phyloP scores from a whole-genome alignment of 805 yeast genomes.

The Nematodospora valgi region DNA sequence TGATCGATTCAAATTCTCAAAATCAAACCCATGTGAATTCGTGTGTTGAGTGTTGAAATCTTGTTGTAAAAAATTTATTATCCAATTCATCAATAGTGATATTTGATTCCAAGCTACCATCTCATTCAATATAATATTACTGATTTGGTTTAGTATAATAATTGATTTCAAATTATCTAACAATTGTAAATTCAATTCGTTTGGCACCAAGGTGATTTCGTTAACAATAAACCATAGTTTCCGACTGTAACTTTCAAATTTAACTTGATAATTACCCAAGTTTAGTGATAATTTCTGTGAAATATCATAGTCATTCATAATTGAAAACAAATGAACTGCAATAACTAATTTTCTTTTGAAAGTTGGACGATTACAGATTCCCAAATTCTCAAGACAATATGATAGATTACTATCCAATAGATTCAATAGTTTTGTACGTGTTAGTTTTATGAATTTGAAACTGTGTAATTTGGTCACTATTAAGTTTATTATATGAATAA shows the following conservation, averaged over 20 bases:
- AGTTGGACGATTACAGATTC: not conserved
- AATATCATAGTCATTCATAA: slow-evolving; percentile 35
- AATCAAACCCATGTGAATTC: slow-evolving; percentile 8
- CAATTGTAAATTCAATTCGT: slow-evolving; percentile 5
- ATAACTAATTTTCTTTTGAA: slow-evolving; percentile 11
- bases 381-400: slow-evolving; percentile 4
- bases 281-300: slow-evolving; percentile 24
- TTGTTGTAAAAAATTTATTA: slow-evolving; percentile 16
- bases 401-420: slow-evolving; percentile 16
- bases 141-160: slow-evolving; percentile 26
- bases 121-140: slow-evolving; percentile 24
- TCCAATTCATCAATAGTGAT: slow-evolving; percentile 23
- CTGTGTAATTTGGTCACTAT: slow-evolving; percentile 27
- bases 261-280: slow-evolving; percentile 18
- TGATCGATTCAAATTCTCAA: slow-evolving; percentile 12
- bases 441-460: slow-evolving; percentile 19
- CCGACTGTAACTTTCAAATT: slow-evolving; percentile 27
- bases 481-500: slow-evolving; percentile 30
- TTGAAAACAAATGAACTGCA: slow-evolving; percentile 30
- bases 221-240: slow-evolving; percentile 28
- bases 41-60: not conserved
- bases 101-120: slow-evolving; percentile 24
- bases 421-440: slow-evolving; percentile 17
- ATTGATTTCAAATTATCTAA: slow-evolving; percentile 26
- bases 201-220: slow-evolving; percentile 5